phyloP scores from a whole-genome alignment of 1,284 basidiomycete genomes.

The Anthracocystis setariae region DNA sequence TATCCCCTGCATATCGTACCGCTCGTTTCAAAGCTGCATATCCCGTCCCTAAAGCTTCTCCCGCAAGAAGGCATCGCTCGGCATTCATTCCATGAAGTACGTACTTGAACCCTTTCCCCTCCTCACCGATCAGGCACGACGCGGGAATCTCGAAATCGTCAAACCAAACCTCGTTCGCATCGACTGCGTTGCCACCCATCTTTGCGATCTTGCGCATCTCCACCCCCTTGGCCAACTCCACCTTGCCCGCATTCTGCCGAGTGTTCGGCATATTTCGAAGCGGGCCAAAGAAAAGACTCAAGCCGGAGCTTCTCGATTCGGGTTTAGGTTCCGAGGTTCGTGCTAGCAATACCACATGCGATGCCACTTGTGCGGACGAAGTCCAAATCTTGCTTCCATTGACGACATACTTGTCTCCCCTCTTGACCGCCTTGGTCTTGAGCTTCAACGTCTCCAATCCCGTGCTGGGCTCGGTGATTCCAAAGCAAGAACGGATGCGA shows the following conservation, averaged over 20 bases:
- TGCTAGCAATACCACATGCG: constrained; percentile 66
- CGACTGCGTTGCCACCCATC: constrained; percentile 69
- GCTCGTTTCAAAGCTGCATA: constrained; percentile 51
- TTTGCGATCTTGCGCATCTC: constrained; percentile 66
- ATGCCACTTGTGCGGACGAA: constrained; percentile 63
- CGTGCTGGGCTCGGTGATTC: constrained; percentile 68
- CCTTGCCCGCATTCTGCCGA: constrained; percentile 23
- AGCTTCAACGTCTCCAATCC: constrained; percentile 67
- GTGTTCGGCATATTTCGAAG: constrained; percentile 34
- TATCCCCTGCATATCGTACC: constrained; percentile 56
- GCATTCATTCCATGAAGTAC: constrained; percentile 66
- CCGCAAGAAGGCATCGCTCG: constrained; percentile 69
- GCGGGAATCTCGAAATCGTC: constrained; percentile 66
- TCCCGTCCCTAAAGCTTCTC: constrained; percentile 68
- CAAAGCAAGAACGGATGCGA: constrained; percentile 67
- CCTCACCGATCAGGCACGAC: constrained; percentile 65
- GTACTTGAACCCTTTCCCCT: constrained; percentile 69
- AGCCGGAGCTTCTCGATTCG: constrained; percentile 57
- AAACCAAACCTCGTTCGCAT: constrained; percentile 68
- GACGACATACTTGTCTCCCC: constrained; percentile 55
- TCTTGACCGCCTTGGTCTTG: constrained; percentile 57
- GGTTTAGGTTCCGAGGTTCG: constrained; percentile 61
- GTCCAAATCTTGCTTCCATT: constrained; percentile 66
- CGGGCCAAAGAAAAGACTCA: constrained; percentile 55
- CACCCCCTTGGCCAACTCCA: constrained; percentile 44